phyloP scores from a whole-genome alignment of 805 yeast species.

The Komagataella kurtzmanii region DNA sequence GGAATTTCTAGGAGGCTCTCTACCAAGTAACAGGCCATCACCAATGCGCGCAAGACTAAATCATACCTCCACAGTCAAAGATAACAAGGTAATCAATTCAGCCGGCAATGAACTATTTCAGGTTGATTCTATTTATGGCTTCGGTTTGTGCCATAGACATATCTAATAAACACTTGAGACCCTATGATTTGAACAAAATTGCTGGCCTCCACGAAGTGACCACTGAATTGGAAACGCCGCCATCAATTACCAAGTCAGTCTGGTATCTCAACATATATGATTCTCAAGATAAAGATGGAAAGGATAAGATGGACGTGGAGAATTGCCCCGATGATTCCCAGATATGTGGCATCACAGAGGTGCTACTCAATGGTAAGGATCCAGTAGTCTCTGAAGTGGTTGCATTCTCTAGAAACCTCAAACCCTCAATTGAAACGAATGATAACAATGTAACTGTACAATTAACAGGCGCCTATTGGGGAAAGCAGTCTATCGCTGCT shows the following conservation, averaged over 20 bases:
- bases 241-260: conserved; percentile 43
- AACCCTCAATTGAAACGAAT: conserved; percentile 17
- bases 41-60: background rate
- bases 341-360: conserved; percentile 60
- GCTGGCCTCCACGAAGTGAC: conserved; percentile 34
- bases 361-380: conserved; percentile 34
- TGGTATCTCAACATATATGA: conserved; percentile 72
- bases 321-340: conserved; percentile 63
- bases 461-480: conserved; percentile 58
- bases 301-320: conserved; percentile 18
- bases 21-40: background rate
- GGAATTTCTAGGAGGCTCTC: background rate
- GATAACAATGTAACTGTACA: conserved; percentile 20
- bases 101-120: background rate
- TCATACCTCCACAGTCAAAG: background rate
- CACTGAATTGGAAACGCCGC: conserved; percentile 53
- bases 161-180: conserved; percentile 17
- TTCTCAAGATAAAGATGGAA: conserved; percentile 20
- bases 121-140: background rate
- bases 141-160: conserved; percentile 10
- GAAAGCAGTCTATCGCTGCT: conserved; percentile 37
- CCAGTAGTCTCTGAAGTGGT: conserved; percentile 47
- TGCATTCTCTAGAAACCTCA: conserved; percentile 33
- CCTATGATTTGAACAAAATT: conserved; percentile 30
- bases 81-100: background rate